A percentile compares a stretch with the other conserved stretches of the same genome.
phyloP scores from a whole-genome alignment of 805 yeast genomes.

The Yarrowia deformans region DNA sequence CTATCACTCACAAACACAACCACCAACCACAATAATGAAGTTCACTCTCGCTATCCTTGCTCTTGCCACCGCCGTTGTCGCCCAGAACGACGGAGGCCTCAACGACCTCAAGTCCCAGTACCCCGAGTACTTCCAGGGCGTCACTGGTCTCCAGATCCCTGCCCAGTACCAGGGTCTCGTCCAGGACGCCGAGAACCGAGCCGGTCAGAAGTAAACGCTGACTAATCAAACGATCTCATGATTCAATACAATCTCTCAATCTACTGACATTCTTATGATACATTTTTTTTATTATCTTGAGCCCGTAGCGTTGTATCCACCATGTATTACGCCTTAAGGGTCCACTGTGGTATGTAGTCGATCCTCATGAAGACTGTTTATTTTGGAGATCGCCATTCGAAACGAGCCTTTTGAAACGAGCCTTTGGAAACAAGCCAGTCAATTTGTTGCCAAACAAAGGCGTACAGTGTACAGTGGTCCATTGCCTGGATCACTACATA shows the following conservation, averaged over 20 bases:
- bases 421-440: too few species aligned
- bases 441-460: too few species aligned
- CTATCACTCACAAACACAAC: constrained; percentile 2
- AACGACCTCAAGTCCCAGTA: constrained; percentile 24
- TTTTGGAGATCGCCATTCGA: too few species aligned
- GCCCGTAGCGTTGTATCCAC: too few species aligned
- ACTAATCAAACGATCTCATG: too few species aligned
- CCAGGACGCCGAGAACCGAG: constrained; percentile 21
- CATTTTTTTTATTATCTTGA: background rate
- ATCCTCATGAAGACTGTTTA: too few species aligned
- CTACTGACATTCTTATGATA: background rate
- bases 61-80: constrained; percentile 5
- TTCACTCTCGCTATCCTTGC: constrained; percentile 34
- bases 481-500: too few species aligned
- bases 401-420: too few species aligned
- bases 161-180: constrained; percentile 16
- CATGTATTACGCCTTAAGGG: background rate
- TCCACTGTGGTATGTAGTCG: background rate
- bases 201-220: constrained; percentile 2
- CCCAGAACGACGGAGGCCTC: constrained; percentile 26
- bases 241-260: too few species aligned
- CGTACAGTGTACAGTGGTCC: too few species aligned
- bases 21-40: constrained; percentile 6
- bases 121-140: constrained; percentile 31
- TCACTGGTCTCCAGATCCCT: constrained; percentile 13